Evolutionary conservation across 495 filamentous ascomycete genomes (phyloP).

Genomic region (Mycothermus thermophilus): DNA sequence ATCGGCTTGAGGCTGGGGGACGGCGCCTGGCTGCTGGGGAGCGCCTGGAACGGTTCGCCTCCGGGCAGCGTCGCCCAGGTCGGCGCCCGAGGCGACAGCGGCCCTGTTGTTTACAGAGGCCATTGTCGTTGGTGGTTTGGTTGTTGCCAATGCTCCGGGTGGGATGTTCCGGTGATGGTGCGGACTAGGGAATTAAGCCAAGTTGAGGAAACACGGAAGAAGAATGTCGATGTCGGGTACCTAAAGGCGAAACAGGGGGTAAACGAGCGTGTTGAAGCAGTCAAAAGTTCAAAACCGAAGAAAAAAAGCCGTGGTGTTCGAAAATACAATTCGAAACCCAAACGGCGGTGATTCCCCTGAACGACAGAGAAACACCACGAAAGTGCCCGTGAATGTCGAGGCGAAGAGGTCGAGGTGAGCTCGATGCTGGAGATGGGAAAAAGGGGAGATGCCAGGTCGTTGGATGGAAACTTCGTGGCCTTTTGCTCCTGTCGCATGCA

Average conservation of each 20-base stretch:
- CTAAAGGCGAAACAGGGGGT: conserved; percentile 12
- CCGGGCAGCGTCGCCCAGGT: conserved; percentile 52
- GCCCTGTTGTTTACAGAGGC: conserved; percentile 31
- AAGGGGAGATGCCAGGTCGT: conserved; percentile 17
- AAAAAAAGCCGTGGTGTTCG: conserved; percentile 6
- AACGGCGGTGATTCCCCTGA: conserved; percentile 10
- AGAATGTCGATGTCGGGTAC: conserved; percentile 11
- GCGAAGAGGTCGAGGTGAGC: conserved; percentile 11
- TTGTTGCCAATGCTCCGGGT: too few relatives aligned
- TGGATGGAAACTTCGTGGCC: conserved; percentile 17
- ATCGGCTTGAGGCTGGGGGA: conserved; percentile 32
- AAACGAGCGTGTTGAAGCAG: conserved; percentile 18
- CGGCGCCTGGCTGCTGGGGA: conserved; percentile 23
- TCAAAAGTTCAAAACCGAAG: conserved; percentile 2
- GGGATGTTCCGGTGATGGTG: too few relatives aligned
- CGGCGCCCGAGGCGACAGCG: conserved; percentile 50
- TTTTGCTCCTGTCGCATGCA: conserved; percentile 14
- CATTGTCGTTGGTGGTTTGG: conserved; percentile 23
- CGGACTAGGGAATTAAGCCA: too few relatives aligned
- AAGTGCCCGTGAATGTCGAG: conserved; percentile 8
- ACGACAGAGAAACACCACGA: conserved; percentile 10
- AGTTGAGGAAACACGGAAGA: conserved; percentile 4
- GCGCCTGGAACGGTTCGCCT: conserved; percentile 56
- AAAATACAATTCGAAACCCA: conserved; percentile 3
- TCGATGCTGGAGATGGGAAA: conserved; percentile 12